Conservation (phyloP, 202 grass and related monocot species). For the Carex arenaria region DNA sequence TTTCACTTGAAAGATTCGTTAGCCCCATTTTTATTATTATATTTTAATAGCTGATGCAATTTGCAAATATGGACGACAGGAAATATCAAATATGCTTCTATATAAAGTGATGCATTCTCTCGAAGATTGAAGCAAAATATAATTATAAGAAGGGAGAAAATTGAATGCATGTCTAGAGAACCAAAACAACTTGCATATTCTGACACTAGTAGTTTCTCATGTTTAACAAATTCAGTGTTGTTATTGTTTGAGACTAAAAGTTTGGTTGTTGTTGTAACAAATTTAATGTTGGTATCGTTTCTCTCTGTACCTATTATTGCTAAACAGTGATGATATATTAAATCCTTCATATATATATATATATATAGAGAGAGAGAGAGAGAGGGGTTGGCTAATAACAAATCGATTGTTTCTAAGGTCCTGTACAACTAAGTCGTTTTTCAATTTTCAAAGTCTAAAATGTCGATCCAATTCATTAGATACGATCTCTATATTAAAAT, state of each 20-base stretch:
- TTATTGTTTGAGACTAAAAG: no score
- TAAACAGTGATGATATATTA: not conserved
- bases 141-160: not conserved
- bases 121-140: not conserved
- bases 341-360: no score
- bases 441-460: no score
- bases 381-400: no score
- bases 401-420: no score
- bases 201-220: not conserved
- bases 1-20: not conserved
- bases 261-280: no score
- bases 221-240: not conserved
- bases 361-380: no score
- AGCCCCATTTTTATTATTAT: no score
- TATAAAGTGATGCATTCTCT: not conserved
- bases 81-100: not conserved
- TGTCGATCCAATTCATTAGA: no score
- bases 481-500: no score
- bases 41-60: not conserved
- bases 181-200: not conserved
- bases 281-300: not conserved
- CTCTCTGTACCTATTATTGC: not conserved
- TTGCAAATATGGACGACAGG: not conserved
- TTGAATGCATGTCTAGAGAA: not conserved
- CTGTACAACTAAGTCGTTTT: no score